These are phyloP conservation scores for Fusarium begoniae DNA, from an alignment of 2,329 filamentous ascomycete genomes.

Conservation along the genomic window DNA sequence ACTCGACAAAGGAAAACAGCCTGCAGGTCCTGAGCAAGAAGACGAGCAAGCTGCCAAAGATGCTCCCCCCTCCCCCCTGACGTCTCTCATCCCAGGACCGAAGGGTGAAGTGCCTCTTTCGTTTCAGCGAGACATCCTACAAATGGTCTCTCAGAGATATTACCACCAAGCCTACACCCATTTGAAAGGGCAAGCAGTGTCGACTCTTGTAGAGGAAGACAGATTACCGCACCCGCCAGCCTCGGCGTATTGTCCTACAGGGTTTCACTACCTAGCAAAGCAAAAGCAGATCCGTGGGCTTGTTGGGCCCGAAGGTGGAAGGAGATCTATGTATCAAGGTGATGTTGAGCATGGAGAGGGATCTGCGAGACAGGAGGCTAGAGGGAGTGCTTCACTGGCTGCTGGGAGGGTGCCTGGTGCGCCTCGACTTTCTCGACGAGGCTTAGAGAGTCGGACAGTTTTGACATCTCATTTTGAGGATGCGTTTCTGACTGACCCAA, in stretches of 20 bases:
- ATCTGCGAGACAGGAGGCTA: background rate
- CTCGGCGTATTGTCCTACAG: background rate
- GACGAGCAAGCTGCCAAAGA: background rate
- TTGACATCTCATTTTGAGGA: background rate
- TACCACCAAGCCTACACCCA: background rate
- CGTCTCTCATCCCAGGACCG: background rate
- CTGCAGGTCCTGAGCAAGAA: background rate
- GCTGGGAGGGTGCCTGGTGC: background rate
- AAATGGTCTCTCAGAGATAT: background rate
- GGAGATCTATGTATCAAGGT: background rate
- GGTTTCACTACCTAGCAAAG: background rate
- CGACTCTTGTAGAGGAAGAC: slow-evolving; percentile 24
- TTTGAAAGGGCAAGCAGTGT: background rate
- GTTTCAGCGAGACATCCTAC: background rate
- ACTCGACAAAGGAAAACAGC: background rate
- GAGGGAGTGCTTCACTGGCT: background rate
- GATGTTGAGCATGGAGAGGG: background rate
- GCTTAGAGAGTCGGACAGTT: background rate
- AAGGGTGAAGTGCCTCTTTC: background rate
- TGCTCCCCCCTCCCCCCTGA: background rate
- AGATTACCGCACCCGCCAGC: background rate
- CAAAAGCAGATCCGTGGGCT: background rate
- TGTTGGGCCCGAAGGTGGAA: background rate
- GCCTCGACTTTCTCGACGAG: background rate
- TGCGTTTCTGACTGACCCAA: background rate